These are phyloP conservation scores for Trichaptum fuscoviolaceum DNA, from an alignment of 768 basidiomycete species.

Conservation along the genomic window DNA sequence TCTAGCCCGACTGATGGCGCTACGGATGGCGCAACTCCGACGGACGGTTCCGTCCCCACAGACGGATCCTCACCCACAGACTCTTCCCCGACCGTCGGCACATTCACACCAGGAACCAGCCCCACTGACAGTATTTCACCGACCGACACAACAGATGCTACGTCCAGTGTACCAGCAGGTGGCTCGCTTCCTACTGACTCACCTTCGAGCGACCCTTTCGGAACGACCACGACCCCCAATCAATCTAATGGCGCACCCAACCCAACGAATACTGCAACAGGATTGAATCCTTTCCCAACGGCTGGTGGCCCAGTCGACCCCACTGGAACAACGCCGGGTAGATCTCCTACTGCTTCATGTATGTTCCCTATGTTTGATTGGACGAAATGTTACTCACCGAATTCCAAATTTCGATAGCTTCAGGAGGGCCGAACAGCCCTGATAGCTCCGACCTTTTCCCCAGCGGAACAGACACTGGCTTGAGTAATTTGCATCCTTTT, in stretches of 20 bases:
- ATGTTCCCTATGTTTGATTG: neutral
- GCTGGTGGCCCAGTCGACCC: neutral
- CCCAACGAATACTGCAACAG: neutral
- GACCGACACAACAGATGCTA: neutral
- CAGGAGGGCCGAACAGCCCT: neutral
- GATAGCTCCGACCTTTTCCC: neutral
- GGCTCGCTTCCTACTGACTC: neutral
- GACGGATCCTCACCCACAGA: neutral
- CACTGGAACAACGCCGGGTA: neutral
- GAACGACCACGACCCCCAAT: neutral
- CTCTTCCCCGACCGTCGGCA: neutral
- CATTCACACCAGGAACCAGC: neutral
- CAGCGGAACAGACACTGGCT: neutral
- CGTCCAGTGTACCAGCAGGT: neutral
- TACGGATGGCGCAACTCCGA: conserved; percentile 44
- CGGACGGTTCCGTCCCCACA: conserved; percentile 56
- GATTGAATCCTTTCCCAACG: neutral
- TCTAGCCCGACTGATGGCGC: too few relatives aligned
- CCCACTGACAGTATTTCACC: neutral
- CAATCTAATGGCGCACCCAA: neutral
- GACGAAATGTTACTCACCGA: neutral
- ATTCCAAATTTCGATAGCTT: neutral
- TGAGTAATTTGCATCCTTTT: neutral
- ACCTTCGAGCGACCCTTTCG: neutral
- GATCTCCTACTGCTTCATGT: neutral